Base-by-base conservation (phyloP, 306 rosid species). In the Clitoria ternatea region DNA sequence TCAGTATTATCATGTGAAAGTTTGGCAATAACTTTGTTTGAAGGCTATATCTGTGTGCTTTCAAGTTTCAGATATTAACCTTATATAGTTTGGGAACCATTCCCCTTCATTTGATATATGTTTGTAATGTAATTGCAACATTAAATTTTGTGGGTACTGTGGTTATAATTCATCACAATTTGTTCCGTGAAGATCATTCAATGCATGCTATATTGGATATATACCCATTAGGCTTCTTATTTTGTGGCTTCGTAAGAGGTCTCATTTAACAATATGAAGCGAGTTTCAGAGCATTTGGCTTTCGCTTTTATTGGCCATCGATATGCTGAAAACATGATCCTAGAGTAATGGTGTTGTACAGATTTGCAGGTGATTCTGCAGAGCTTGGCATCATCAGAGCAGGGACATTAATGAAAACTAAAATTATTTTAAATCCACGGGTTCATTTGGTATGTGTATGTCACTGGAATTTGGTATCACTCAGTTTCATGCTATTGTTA, bases 341-440 rank as follows among this genome's bases (percentile, higher is more conserved):
- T 20, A 39, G 37, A 69, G 57, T 81, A 48, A 78, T 75, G 26
- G 20, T 77, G 56, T 66, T 66, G 17, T 64, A 69, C 99, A 94
- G 99, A 87, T 94, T 94, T 72, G 91, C 92, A 29, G 99, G 99
- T 62, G 97, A 94, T 61, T 81, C 86, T 62, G 88, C 91, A 18
- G 95, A 90, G 68, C 88, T 94, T 81, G 97, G 99, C 57, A 87
- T 94, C 74, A 77, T 94, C 64, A 89, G 97, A 80, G 88, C 77
- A n/a, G 97, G 99, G 39, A 73, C 75, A 24, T 74, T 29, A 49
- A 89, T 86, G 74, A 85, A 87, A 81, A 85, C 79, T 39, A 79
- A 89, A 69, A 81, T 83, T 64, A 83, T 73, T 85, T 73, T 91
- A 77, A 83, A 86, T 60, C 92, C 97, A 60, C 95, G 97, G 57